Evolutionary conservation across 139 green algal genomes (phyloP).

Genomic region (Pleodorina starrii): DNA sequence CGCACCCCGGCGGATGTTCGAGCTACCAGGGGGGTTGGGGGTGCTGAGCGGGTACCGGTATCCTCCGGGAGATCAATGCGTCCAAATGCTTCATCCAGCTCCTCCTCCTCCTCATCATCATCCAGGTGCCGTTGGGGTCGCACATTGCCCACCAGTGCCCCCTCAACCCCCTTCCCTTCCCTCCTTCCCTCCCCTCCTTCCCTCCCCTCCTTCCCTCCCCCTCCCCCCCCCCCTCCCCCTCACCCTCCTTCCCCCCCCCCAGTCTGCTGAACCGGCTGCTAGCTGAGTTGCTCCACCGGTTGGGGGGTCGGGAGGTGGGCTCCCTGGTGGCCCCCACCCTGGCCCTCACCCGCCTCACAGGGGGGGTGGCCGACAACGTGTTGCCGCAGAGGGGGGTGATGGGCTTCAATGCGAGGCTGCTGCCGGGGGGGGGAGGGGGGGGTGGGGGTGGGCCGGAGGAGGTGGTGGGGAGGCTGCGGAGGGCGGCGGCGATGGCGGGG

Average conservation of each 20-base stretch:
- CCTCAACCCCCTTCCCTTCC: too few relatives aligned
- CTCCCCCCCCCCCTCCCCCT: not conserved
- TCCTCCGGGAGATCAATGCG: too few relatives aligned
- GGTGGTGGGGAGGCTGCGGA: constrained; percentile 33
- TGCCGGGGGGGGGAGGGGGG: constrained; percentile 49
- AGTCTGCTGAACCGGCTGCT: constrained; percentile 49
- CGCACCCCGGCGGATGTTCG: too few relatives aligned
- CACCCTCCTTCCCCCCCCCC: too few relatives aligned
- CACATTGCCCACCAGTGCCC: too few relatives aligned
- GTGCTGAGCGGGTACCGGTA: too few relatives aligned
- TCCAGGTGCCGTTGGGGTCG: too few relatives aligned
- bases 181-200: too few relatives aligned
- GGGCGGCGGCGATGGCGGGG: not conserved
- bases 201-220: too few relatives aligned
- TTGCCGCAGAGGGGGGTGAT: constrained; percentile 52
- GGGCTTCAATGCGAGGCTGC: constrained; percentile 50
- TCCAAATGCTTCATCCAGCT: too few relatives aligned
- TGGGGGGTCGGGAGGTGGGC: constrained; percentile 22
- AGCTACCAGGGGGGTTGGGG: too few relatives aligned
- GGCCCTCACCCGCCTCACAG: constrained; percentile 41
- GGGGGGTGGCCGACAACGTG: constrained; percentile 63
- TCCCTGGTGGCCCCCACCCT: constrained; percentile 54
- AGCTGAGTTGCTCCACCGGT: not conserved
- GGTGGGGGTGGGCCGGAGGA: constrained; percentile 25
- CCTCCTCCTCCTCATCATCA: too few relatives aligned